Evolutionary conservation across 106 monocot genomes (phyloP).

Genomic region (Apostasia ramifera): DNA sequence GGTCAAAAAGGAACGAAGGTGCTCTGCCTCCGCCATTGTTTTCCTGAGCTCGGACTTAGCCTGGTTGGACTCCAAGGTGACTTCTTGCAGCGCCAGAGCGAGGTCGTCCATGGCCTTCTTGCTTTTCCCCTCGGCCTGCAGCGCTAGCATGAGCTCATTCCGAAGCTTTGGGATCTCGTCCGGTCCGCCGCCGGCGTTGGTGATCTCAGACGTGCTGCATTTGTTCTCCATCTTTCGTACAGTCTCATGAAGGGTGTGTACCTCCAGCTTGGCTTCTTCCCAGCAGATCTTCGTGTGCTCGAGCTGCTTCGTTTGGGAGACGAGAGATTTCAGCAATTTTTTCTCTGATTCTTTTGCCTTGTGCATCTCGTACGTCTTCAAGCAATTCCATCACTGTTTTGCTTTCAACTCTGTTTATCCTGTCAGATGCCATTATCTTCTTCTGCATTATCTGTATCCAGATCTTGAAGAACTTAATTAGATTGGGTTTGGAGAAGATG

Average conservation of each 20-base stretch:
- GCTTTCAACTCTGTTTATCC: too few species aligned
- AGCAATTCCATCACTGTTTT: too few species aligned
- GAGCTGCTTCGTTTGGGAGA: constrained; percentile 65
- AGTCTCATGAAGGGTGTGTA: constrained; percentile 32
- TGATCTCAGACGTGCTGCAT: not conserved
- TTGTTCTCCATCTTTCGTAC: constrained; percentile 17
- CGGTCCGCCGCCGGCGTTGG: not conserved
- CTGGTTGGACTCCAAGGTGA: constrained; percentile 35
- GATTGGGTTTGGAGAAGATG: too few species aligned
- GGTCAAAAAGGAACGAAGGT: too few species aligned
- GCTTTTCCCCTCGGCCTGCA: constrained; percentile 60
- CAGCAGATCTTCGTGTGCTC: constrained; percentile 67
- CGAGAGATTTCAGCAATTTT: constrained; percentile 72
- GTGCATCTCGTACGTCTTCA: constrained; percentile 19
- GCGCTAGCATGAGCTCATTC: constrained; percentile 37
- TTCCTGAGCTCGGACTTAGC: constrained; percentile 8
- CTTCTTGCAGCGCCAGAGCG: constrained; percentile 59
- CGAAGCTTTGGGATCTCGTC: constrained; percentile 20
- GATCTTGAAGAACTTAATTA: too few species aligned
- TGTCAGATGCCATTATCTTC: too few species aligned
- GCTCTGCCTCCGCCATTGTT: not conserved
- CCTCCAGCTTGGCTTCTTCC: constrained; percentile 78
- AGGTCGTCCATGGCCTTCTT: constrained; percentile 79
- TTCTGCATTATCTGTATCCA: too few species aligned
- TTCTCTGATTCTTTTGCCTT: constrained; percentile 77